Evolutionary conservation across 2,329 filamentous ascomycete genomes (phyloP), one percentile per base, ranked within the genome.

Genomic region (Aspergillus fumigatus): DNA sequence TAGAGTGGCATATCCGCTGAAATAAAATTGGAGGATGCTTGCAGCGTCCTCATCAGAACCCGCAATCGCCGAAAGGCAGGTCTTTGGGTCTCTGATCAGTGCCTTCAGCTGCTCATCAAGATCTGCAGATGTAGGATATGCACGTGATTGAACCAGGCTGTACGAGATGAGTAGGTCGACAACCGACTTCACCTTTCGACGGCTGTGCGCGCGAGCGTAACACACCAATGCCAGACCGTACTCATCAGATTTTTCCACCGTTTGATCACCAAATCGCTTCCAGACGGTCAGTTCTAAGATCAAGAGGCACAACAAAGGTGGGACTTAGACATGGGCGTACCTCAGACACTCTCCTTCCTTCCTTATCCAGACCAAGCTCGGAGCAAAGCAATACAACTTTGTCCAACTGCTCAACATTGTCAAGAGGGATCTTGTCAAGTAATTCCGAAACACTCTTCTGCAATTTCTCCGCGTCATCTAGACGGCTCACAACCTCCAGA

Each of bases 1-100:
- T 21, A 97, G 80, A 0, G 92, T 96, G 23, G 92, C 93, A 68
- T 97, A 97, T 23, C 93, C 93, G 70, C 90, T 94, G 9, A 97
- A 85, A 75, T 92, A 88, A 59, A 88, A 89, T 49, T 92, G 90
- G 3, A 97, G 80, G 10, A 96, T 83, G 64, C 89, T 83, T 8
- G 92, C 93, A 7, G 91, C 92, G 68, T 92, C 88, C 32, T 88
- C 77, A 65, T 97, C 93, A 53, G 88, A 82, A 26, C 83, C 82
- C 5, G 90, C 89, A 53, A 93, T 85, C 29, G 84, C 79, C 54
- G 87, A 84, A 3, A 97, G 80, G 0, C 89, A 88, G 14, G 83
- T 75, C 63, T 87, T 88, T 11, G 92, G 89, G 52, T 88, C 85
- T 53, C 81, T 82, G 53, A 97, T 81, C 43, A 97, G 80, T 14